Evolutionary conservation across 75 land plant genomes (phyloP), one percentile per base, ranked within the genome.

Genomic region (Chamaecyparis obtusa): DNA sequence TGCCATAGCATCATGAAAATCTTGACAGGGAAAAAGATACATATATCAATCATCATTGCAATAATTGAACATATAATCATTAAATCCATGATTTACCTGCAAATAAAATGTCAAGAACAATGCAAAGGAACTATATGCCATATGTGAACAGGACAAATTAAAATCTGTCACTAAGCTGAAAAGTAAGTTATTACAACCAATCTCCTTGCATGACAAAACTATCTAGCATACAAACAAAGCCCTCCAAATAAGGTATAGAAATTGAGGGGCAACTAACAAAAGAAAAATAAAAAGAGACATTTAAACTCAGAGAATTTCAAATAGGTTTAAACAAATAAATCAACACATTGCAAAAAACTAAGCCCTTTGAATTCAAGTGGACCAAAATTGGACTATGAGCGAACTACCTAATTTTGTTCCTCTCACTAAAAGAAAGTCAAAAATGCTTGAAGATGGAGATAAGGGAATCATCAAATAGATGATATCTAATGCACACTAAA

Each of bases 381-480:
- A 2, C 81, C 51, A 44, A 81, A 81, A 46, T 81, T 27, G 51
- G 32, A 46, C 30, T 41, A 4, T 0, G 32, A 46, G 48, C 27
- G 46, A 81, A 81, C 83, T 44, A 33, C 46, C 83, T 81, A 11
- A 11, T 46, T 44, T 17, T 14, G 13, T n/a, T 46, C 83, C 54
- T 44, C 14, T 81, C 83, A 81, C 49, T 46, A 46, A 81, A 27
- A 33, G 33, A 16, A 81, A 81, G 51, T 81, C 54, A 17, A 81
- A 81, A 44, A 81, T 46, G 83, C 83, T 81, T n/a, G 17, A 81
- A 80, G 83, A 80, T 11, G 14, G 17, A n/a, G 27, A 46, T 81
- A 41, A n/a, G 46, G 30, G 83, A 81, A 81, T 81, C 30, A 46
- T 27, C 46, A 81, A 46, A 39, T 2, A 81, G 27, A 44, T 41